Conservation (phyloP, 2,329 filamentous ascomycete genomes). For the Pestalotiopsis sp. region DNA sequence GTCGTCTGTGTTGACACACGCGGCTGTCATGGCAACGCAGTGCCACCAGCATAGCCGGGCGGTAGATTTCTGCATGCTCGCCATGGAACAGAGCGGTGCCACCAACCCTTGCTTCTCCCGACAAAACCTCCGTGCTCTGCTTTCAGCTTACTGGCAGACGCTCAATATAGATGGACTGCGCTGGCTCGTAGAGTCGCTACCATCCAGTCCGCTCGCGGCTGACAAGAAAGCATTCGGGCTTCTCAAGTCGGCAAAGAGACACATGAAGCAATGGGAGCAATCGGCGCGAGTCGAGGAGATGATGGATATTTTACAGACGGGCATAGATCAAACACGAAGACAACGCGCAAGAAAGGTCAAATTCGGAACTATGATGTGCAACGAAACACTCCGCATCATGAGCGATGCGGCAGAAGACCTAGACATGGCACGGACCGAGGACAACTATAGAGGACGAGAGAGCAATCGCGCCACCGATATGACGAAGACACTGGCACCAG, state of each 20-base stretch:
- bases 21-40: constrained; percentile 24
- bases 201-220: constrained; percentile 18
- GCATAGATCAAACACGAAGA: constrained; percentile 12
- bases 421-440: background rate
- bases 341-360: constrained; percentile 17
- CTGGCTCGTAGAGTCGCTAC: constrained; percentile 23
- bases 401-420: constrained; percentile 20
- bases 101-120: constrained; percentile 28
- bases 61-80: constrained; percentile 27
- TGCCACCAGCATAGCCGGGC: constrained; percentile 24
- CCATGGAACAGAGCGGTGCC: constrained; percentile 22
- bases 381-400: constrained; percentile 27
- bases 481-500: background rate
- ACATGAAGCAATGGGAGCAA: constrained; percentile 14
- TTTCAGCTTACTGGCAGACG: constrained; percentile 24
- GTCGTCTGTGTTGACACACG: constrained; percentile 24
- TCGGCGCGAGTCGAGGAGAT: constrained; percentile 11
- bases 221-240: constrained; percentile 23
- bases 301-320: constrained; percentile 19
- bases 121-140: constrained; percentile 21
- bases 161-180: constrained; percentile 22
- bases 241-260: constrained; percentile 22
- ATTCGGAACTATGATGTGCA: constrained; percentile 21
- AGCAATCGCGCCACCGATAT: background rate
- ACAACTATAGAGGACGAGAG: background rate